Conservation (phyloP, 257 asterid genomes). For the Nicotiana benthamiana region DNA sequence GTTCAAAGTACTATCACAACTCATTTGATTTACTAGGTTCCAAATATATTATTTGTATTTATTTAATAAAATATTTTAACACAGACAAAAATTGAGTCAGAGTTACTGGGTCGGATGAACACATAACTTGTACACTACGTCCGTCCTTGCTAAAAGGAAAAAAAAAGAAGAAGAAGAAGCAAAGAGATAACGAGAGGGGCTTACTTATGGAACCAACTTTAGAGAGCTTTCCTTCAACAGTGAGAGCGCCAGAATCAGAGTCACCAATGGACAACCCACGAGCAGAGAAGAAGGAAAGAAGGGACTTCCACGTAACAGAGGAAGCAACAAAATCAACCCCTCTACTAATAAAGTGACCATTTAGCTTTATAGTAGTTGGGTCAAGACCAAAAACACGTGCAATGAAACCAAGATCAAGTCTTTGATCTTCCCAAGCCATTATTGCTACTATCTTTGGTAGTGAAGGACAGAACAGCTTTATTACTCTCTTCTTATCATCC, state of each 20-base stretch:
- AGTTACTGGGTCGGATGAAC: no score
- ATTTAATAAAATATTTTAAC: no score
- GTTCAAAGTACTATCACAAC: no score
- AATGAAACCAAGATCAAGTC: constrained; percentile 64
- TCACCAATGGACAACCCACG: constrained; percentile 64
- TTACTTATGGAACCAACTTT: constrained; percentile 60
- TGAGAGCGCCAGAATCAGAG: constrained; percentile 41
- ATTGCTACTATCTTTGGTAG: constrained; percentile 35
- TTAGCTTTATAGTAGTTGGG: constrained; percentile 63
- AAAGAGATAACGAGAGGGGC: neutral
- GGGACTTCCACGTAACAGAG: constrained; percentile 88
- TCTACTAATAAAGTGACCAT: constrained; percentile 79
- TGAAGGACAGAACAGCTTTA: constrained; percentile 47
- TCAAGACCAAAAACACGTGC: constrained; percentile 68
- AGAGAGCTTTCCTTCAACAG: constrained; percentile 58
- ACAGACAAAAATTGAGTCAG: no score
- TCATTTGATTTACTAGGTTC: no score
- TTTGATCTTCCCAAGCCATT: constrained; percentile 50
- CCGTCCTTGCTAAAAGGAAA: neutral
- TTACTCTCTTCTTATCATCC: constrained; percentile 28
- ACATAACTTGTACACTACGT: no score
- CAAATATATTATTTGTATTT: no score
- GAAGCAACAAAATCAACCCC: constrained; percentile 66
- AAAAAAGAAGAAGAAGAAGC: neutral
- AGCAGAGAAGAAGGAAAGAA: constrained; percentile 64